Conservation (phyloP, 345 rosid species). For the Erysimum cheiranthoides region DNA sequence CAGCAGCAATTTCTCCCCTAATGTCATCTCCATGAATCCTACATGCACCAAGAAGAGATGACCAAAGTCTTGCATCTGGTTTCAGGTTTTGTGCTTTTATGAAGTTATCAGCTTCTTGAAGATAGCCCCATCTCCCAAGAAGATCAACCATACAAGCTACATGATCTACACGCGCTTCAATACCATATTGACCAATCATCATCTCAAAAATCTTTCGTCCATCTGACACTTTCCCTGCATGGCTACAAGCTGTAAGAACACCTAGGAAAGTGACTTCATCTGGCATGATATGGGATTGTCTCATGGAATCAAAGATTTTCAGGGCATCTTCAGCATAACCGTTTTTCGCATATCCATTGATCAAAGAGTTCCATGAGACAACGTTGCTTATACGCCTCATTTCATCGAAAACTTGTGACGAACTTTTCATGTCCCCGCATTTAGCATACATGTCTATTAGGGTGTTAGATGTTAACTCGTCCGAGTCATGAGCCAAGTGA, state of each 20-base stretch:
- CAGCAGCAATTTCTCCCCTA: slow-evolving; percentile 71
- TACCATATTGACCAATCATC: slow-evolving; percentile 65
- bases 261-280: slow-evolving; percentile 94
- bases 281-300: slow-evolving; percentile 59
- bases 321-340: slow-evolving; percentile 89
- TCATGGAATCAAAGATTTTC: slow-evolving; percentile 64
- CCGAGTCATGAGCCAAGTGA: slow-evolving; percentile 67
- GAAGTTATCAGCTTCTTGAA: slow-evolving; percentile 81
- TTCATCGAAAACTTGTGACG: slow-evolving; percentile 67
- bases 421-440: slow-evolving; percentile 81
- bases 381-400: slow-evolving; percentile 59
- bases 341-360: slow-evolving; percentile 89
- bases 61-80: slow-evolving; percentile 84
- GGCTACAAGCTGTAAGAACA: slow-evolving; percentile 92
- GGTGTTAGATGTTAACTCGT: slow-evolving; percentile 78
- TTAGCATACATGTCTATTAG: slow-evolving; percentile 97
- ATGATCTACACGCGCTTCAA: slow-evolving; percentile 77
- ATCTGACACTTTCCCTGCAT: slow-evolving; percentile 80
- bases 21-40: slow-evolving; percentile 82
- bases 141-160: slow-evolving; percentile 95
- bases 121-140: slow-evolving; percentile 89
- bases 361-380: slow-evolving; percentile 91
- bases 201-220: slow-evolving; percentile 68
- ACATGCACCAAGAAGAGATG: slow-evolving; percentile 89
- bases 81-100: slow-evolving; percentile 59